Percentiles rank a stretch among this genome's conserved stretches.
These are phyloP conservation scores for Diacronema lutheri DNA, from an alignment of 78 protist species.

Conservation along the genomic window DNA sequence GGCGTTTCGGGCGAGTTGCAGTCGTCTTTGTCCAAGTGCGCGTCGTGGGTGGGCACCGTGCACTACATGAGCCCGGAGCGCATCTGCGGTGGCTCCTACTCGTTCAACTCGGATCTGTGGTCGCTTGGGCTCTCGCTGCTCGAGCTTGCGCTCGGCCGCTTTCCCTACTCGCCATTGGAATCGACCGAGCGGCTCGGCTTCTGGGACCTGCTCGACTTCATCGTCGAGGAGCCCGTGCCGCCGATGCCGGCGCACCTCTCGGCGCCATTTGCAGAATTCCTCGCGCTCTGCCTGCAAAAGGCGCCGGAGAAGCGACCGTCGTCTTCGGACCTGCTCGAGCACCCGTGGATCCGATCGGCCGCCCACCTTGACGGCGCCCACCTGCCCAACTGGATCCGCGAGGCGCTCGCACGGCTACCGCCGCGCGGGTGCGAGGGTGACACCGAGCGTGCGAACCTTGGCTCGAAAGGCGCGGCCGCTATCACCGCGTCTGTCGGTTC, in stretches of 20 bases:
- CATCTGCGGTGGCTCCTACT: constrained; percentile 66
- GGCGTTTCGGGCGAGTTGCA: constrained; percentile 18
- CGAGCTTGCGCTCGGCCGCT: constrained; percentile 68
- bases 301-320: not conserved
- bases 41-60: constrained; percentile 81
- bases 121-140: constrained; percentile 66
- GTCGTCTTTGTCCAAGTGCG: constrained; percentile 40
- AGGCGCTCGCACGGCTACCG: no score
- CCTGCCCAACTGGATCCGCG: no score
- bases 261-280: constrained; percentile 47
- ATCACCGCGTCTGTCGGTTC: no score
- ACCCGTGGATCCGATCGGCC: not conserved
- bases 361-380: no score
- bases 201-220: constrained; percentile 37
- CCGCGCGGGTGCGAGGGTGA: no score
- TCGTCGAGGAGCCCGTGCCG: constrained; percentile 65
- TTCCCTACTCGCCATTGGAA: constrained; percentile 40
- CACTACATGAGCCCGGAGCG: constrained; percentile 77
- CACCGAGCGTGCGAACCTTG: no score
- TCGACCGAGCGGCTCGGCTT: not conserved
- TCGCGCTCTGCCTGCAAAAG: constrained; percentile 30
- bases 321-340: not conserved
- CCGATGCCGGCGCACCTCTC: constrained; percentile 32
- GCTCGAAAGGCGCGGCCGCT: no score
- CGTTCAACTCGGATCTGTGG: constrained; percentile 72